A percentile compares a stretch with the other conserved stretches of the same genome.
These are phyloP conservation scores for Phyllosticta citriasiana DNA, from an alignment of 2,329 filamentous ascomycete genomes.

Conservation along the genomic window DNA sequence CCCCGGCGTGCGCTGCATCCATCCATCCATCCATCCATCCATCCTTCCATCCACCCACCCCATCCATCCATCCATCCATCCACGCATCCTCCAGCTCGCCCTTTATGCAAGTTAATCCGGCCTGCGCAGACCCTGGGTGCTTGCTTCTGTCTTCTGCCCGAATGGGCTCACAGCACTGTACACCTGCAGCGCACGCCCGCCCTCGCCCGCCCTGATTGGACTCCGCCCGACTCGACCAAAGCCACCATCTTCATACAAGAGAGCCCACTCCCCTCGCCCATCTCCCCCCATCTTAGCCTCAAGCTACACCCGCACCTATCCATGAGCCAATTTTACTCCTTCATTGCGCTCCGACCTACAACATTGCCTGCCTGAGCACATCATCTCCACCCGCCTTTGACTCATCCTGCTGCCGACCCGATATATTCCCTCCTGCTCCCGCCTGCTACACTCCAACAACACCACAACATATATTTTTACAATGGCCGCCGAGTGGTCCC, in stretches of 20 bases:
- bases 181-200: background rate
- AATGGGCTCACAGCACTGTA: background rate
- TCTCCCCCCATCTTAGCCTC: background rate
- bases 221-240: background rate
- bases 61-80: too few relatives aligned
- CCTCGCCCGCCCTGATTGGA: background rate
- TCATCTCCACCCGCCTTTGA: conserved; percentile 7
- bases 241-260: conserved; percentile 10
- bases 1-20: too few relatives aligned
- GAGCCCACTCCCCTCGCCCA: conserved; percentile 3
- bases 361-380: conserved; percentile 2
- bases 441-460: background rate
- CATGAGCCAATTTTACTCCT: conserved; percentile 2
- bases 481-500: conserved; percentile 55
- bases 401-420: background rate
- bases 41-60: too few relatives aligned
- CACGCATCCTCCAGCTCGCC: too few relatives aligned
- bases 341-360: background rate
- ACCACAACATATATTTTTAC: background rate
- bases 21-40: too few relatives aligned
- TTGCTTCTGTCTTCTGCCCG: background rate
- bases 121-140: background rate
- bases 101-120: too few relatives aligned
- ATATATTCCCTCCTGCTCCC: background rate
- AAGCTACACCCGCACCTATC: background rate